phyloP scores from a whole-genome alignment of 768 basidiomycete species.

The Tulasnella sp. region DNA sequence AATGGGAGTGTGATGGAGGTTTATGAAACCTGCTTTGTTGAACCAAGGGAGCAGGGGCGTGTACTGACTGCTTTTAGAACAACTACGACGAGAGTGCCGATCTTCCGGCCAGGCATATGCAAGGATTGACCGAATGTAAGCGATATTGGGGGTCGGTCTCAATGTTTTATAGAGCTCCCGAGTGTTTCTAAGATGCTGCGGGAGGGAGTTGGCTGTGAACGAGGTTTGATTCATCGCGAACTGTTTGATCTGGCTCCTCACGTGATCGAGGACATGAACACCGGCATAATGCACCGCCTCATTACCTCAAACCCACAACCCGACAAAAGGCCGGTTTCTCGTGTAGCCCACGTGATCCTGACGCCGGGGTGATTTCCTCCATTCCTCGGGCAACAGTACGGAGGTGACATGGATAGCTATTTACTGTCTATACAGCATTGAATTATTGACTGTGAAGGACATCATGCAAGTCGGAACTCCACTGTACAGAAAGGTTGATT shows the following conservation, averaged over 20 bases:
- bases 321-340: no score
- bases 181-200: neutral
- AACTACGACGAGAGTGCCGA: slow-evolving; percentile 93
- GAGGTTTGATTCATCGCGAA: neutral
- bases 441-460: no score
- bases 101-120: slow-evolving; percentile 46
- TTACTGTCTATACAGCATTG: no score
- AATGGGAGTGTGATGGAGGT: neutral
- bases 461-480: no score
- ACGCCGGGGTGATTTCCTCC: no score
- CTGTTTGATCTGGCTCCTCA: neutral
- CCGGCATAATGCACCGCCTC: neutral
- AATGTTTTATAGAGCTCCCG: neutral
- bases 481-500: no score
- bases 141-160: neutral
- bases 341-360: no score
- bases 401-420: no score
- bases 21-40: slow-evolving; percentile 24
- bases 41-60: neutral
- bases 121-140: neutral
- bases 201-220: neutral
- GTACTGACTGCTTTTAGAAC: slow-evolving; percentile 85
- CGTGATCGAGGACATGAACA: neutral
- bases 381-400: no score
- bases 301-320: no score